These are phyloP conservation scores for Bruguiera hainesii DNA, from an alignment of 441 rosid species.

Conservation along the genomic window DNA sequence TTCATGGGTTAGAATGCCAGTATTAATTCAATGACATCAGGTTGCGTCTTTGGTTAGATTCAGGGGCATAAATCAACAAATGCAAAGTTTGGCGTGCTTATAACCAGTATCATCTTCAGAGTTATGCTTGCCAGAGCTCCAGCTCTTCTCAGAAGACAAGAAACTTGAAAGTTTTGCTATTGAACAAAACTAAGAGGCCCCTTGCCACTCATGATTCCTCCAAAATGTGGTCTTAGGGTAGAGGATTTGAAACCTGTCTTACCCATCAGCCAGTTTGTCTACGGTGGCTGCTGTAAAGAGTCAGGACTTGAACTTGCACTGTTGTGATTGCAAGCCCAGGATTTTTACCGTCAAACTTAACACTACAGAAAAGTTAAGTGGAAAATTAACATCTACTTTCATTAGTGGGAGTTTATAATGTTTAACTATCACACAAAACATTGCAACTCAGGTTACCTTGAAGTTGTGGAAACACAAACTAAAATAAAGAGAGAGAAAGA, in stretches of 20 bases:
- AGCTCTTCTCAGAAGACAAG: background rate
- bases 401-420: too few relatives aligned
- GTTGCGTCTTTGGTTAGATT: background rate
- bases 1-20: too few relatives aligned
- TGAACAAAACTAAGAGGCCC: background rate
- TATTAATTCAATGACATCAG: too few relatives aligned
- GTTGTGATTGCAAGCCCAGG: background rate
- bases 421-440: too few relatives aligned
- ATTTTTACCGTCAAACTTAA: background rate
- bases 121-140: background rate
- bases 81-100: background rate
- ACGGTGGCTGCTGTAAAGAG: background rate
- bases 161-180: background rate
- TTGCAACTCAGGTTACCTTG: too few relatives aligned
- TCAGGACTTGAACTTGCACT: background rate
- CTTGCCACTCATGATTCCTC: background rate
- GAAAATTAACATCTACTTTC: too few relatives aligned
- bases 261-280: background rate
- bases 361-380: background rate
- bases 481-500: too few relatives aligned
- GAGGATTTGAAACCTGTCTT: background rate
- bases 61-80: background rate
- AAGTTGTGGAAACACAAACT: too few relatives aligned
- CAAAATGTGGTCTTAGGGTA: background rate
- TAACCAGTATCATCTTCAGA: background rate